Conservation (phyloP, 179 eudicot genomes). For the Pouteria campechiana region DNA sequence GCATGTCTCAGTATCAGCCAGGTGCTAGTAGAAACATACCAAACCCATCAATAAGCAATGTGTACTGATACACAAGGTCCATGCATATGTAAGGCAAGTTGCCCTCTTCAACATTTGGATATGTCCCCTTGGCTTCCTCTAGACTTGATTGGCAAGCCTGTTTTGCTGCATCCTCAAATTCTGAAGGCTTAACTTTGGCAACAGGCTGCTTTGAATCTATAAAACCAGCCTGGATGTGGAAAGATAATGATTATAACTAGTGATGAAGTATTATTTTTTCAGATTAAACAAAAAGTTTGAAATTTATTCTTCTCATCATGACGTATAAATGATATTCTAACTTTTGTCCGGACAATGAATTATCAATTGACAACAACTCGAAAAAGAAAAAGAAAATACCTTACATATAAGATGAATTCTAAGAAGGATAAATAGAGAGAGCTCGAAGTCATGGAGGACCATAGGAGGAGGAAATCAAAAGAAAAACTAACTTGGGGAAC, state of each 20-base stretch:
- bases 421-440: no score
- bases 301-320: not conserved
- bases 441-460: no score
- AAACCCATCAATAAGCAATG: slow-evolving; percentile 82
- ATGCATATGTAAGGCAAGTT: slow-evolving; percentile 82
- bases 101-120: slow-evolving; percentile 47
- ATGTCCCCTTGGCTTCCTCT: slow-evolving; percentile 52
- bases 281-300: not conserved
- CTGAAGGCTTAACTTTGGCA: slow-evolving; percentile 60
- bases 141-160: slow-evolving; percentile 56
- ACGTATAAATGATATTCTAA: not conserved
- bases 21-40: slow-evolving; percentile 40
- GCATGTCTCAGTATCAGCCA: not conserved
- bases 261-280: not conserved
- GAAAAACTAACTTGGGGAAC: no score
- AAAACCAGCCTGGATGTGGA: slow-evolving; percentile 64
- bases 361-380: no score
- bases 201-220: slow-evolving; percentile 39
- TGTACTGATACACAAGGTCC: slow-evolving; percentile 87
- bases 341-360: no score
- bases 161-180: slow-evolving; percentile 66
- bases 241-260: not conserved
- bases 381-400: no score
- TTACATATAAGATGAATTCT: no score
- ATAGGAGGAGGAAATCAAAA: not conserved